Percentiles rank a stretch among this genome's conserved stretches.
These are phyloP conservation scores for Paxillus ammoniavirescens DNA, from an alignment of 768 basidiomycete species.

Conservation along the genomic window DNA sequence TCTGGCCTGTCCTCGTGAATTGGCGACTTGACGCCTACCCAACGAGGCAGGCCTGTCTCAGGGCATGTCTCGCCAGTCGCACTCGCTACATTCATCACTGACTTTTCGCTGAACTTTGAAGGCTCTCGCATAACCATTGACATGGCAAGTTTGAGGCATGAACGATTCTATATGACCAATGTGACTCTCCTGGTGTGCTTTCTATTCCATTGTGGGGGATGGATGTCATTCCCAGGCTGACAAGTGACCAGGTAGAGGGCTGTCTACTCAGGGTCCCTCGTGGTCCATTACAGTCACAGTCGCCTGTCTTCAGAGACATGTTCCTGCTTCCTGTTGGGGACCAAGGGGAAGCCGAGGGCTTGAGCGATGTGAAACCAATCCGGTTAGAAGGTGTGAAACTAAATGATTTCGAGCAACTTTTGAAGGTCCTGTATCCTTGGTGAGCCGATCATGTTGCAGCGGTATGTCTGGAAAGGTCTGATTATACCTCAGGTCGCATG, in stretches of 20 bases:
- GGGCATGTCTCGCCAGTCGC: too few species aligned
- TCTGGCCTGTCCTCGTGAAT: too few species aligned
- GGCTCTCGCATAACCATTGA: not conserved
- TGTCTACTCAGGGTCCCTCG: constrained; percentile 14
- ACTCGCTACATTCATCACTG: too few species aligned
- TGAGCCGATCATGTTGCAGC: not conserved
- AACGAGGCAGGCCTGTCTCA: too few species aligned
- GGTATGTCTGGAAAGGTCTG: not conserved
- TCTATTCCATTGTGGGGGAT: too few species aligned
- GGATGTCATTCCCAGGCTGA: not conserved
- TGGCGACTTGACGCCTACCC: too few species aligned
- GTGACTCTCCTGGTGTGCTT: not conserved
- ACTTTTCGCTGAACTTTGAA: not conserved
- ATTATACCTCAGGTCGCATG: not conserved
- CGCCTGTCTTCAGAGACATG: constrained; percentile 13
- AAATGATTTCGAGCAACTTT: constrained; percentile 10
- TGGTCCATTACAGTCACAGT: constrained; percentile 5
- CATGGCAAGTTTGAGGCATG: not conserved
- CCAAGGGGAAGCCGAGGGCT: constrained; percentile 6
- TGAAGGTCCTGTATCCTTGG: constrained; percentile 11
- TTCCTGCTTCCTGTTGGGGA: constrained; percentile 7
- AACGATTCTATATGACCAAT: not conserved
- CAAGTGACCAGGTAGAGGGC: constrained; percentile 9
- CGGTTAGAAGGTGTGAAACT: constrained; percentile 10
- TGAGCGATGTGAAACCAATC: constrained; percentile 13